Evolutionary conservation across 2,329 filamentous ascomycete genomes (phyloP), one percentile per base, ranked within the genome.

Genomic region (Pyricularia sp.): DNA sequence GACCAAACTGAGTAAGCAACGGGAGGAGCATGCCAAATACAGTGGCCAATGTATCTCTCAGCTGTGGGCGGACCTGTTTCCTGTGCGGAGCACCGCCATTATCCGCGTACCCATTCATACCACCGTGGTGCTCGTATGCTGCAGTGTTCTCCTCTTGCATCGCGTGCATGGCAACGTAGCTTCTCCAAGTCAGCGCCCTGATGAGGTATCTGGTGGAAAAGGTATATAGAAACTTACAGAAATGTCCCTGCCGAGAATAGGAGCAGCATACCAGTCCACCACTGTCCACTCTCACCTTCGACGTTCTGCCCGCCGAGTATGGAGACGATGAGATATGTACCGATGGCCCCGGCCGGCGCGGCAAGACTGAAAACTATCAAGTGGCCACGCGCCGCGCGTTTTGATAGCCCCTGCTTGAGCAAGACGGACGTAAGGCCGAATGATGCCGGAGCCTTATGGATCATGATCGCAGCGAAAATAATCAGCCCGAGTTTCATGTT

Each of bases 241-340:
- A 99, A 99, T 0, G 94, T 99, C 19, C 94, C 94, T 0, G 89
- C 94, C 0, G 91, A 96, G 73, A 99, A 99, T n/a, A 97, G 79
- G 9, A 99, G 79, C 59, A 97, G 78, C 81, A 96, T 91, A 28
- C 94, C 94, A 0, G 93, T 97, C 80, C 90, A 93, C 87, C 91
- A 97, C 70, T 87, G 85, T 65, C 90, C 86, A 24, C 81, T 80
- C 62, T 85, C 82, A 63, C 87, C 84, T 73, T 80, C 77, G 67
- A 79, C 72, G 57, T 81, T 72, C 57, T 81, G 77, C 65, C 84
- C 78, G 66, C 88, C 89, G 1, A 94, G 75, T 57, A 94, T 74
- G 65, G 88, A 86, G 12, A 96, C 88, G 63, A 93, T 78, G 8
- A 92, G 75, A 82, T 91, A 97, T 0, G 94, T 97, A 3, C 83